Evolutionary conservation across 2,329 filamentous ascomycete genomes (phyloP).

Genomic region (Aspergillus sp.): DNA sequence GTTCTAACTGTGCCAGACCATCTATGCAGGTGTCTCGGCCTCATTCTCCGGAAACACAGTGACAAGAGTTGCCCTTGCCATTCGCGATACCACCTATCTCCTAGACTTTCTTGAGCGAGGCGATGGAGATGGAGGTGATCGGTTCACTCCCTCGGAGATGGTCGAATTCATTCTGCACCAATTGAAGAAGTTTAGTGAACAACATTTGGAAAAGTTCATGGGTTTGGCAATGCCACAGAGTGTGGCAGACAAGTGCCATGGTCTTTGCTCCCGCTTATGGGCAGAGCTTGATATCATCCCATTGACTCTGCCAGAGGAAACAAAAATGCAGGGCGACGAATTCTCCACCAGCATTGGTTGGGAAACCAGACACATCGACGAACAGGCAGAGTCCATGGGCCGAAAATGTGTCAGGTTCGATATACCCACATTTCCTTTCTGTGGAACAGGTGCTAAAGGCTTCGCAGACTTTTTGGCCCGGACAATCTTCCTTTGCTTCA

Average conservation of each 20-base stretch:
- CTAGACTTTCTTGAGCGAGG: slow-evolving; percentile 65
- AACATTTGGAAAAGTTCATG: slow-evolving; percentile 68
- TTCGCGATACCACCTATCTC: slow-evolving; percentile 70
- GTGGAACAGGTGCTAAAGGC: slow-evolving; percentile 3
- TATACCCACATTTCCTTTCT: background rate
- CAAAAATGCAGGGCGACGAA: slow-evolving; percentile 5
- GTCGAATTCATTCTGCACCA: slow-evolving; percentile 57
- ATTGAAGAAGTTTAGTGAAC: slow-evolving; percentile 56
- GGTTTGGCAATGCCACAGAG: slow-evolving; percentile 65
- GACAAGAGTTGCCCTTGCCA: slow-evolving; percentile 60
- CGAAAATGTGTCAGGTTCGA: slow-evolving; percentile 68
- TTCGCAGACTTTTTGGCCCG: slow-evolving; percentile 63
- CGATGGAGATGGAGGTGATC: slow-evolving; percentile 43
- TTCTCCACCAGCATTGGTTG: slow-evolving; percentile 33
- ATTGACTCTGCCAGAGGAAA: slow-evolving; percentile 51
- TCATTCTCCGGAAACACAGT: slow-evolving; percentile 35
- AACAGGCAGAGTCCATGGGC: slow-evolving; percentile 76
- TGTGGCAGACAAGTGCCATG: slow-evolving; percentile 57
- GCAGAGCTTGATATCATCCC: slow-evolving; percentile 71
- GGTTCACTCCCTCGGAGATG: slow-evolving; percentile 42
- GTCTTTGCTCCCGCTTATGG: slow-evolving; percentile 68
- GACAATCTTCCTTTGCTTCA: slow-evolving; percentile 63
- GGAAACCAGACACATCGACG: slow-evolving; percentile 62
- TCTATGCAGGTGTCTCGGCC: slow-evolving; percentile 38
- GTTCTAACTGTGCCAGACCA: slow-evolving; percentile 22